Base-by-base conservation (phyloP, 2,329 filamentous ascomycete species). In the Calonectria ilicicola region DNA sequence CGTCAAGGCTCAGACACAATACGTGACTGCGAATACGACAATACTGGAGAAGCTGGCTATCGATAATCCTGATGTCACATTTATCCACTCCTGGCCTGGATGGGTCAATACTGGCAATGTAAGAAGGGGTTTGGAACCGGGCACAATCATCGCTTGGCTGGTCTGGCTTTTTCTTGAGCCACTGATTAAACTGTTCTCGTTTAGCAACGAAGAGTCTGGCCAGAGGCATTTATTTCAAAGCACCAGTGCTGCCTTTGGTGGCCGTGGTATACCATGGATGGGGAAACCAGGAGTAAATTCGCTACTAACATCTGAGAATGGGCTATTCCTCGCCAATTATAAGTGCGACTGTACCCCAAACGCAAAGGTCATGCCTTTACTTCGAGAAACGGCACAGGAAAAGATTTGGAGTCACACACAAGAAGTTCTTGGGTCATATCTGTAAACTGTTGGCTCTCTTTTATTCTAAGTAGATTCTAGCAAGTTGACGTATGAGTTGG, bases 241-340 rank as follows among this genome's bases (percentile, higher is more conserved):
- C 60, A 84, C 83, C 2, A 85, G 81, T 63, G 81, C 82, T 72
- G 78, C 75, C 8, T 85, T 81, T 76, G 83, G 83, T 3, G 83
- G 83, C 8, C 78, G 74, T 15, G 82, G 83, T 1, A 75, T 81
- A 5, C 75, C 79, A 2, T 84, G 83, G 82, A 69, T 68, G 7
- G 82, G 81, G 3, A 77, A 80, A 44, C 51, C 74, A 8, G 83
- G 82, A 7, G 26, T 80, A 0, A 84, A 83, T 69, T 75, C 82
- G 35, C 32, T 68, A 19, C 70, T 70, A 27, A 76, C 78, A 70
- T 40, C 72, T 23, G 75, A 40, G 17, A 73, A 80, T 65, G 82
- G 83, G 5, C 62, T 85, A 12, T 84, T 83, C 74, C 76, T 85
- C 3, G 80, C 83, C 40, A 80, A 78, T 58, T 79, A 77, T 35